phyloP scores from a whole-genome alignment of 306 rosid species.

The Geum urbanum region DNA sequence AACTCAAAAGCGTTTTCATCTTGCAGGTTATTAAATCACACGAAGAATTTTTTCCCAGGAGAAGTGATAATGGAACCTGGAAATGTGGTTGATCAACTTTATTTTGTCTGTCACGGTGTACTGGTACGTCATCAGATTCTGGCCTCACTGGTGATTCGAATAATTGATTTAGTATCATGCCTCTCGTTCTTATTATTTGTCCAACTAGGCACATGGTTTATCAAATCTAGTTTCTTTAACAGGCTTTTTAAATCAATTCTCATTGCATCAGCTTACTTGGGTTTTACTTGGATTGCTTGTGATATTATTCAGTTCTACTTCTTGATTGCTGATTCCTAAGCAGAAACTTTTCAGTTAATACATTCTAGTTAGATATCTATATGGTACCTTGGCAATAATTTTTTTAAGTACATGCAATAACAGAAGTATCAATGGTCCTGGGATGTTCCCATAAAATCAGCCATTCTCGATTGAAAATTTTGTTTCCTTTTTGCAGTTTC shows the following conservation, averaged over 20 bases:
- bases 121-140: slow-evolving; percentile 56
- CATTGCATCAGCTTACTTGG: neutral
- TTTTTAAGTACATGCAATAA: neutral
- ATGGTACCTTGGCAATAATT: neutral
- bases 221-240: too few relatives aligned
- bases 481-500: neutral
- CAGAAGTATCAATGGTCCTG: neutral
- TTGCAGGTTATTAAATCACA: slow-evolving; percentile 75
- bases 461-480: neutral
- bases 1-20: slow-evolving; percentile 7
- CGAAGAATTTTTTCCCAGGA: slow-evolving; percentile 96
- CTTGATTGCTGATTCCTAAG: neutral
- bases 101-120: slow-evolving; percentile 80
- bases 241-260: neutral
- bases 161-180: neutral
- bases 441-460: neutral
- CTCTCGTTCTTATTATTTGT: neutral
- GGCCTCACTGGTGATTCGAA: neutral
- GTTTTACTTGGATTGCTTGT: neutral
- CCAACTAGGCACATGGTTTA: too few relatives aligned
- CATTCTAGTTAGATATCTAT: neutral
- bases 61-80: slow-evolving; percentile 90
- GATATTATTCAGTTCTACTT: neutral
- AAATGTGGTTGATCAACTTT: slow-evolving; percentile 85
- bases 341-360: neutral